Percentiles rank a stretch among this genome's conserved stretches.
These are phyloP conservation scores for Achaetomium macrosporum DNA, from an alignment of 2,329 filamentous ascomycete genomes.

Conservation along the genomic window DNA sequence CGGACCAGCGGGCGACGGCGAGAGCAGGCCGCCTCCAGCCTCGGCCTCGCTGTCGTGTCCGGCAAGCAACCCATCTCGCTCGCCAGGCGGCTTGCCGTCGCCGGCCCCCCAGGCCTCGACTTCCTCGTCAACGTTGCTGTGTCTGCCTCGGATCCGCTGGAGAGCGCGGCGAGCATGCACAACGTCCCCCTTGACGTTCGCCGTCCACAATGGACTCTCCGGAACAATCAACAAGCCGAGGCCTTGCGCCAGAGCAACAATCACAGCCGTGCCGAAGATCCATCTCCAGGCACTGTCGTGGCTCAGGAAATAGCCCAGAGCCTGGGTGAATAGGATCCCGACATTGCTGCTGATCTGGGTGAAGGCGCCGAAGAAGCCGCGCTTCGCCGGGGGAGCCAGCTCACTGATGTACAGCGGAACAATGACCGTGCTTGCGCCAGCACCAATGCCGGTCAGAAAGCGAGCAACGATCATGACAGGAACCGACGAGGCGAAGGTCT, in stretches of 20 bases:
- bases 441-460: slow-evolving; percentile 74
- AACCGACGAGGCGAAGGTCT: slow-evolving; percentile 65
- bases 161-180: slow-evolving; percentile 60
- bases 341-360: slow-evolving; percentile 93
- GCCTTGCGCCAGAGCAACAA: slow-evolving; percentile 61
- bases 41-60: slow-evolving; percentile 26
- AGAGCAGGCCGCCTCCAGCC: slow-evolving; percentile 25
- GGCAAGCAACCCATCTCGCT: slow-evolving; percentile 65
- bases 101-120: slow-evolving; percentile 53
- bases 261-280: slow-evolving; percentile 68
- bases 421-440: slow-evolving; percentile 84
- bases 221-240: slow-evolving; percentile 69
- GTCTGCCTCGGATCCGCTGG: slow-evolving; percentile 67
- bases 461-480: slow-evolving; percentile 65
- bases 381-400: slow-evolving; percentile 66
- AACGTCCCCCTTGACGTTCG: slow-evolving; percentile 54
- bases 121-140: slow-evolving; percentile 67
- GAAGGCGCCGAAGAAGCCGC: slow-evolving; percentile 75
- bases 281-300: slow-evolving; percentile 73
- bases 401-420: slow-evolving; percentile 94
- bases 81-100: slow-evolving; percentile 42
- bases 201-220: slow-evolving; percentile 85
- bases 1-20: slow-evolving; percentile 14
- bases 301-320: slow-evolving; percentile 82
- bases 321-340: slow-evolving; percentile 78